Percentiles rank a stretch among this genome's conserved stretches.
Conservation (phyloP, 2,329 filamentous ascomycete genomes). For the Waltergamsia citrina region DNA sequence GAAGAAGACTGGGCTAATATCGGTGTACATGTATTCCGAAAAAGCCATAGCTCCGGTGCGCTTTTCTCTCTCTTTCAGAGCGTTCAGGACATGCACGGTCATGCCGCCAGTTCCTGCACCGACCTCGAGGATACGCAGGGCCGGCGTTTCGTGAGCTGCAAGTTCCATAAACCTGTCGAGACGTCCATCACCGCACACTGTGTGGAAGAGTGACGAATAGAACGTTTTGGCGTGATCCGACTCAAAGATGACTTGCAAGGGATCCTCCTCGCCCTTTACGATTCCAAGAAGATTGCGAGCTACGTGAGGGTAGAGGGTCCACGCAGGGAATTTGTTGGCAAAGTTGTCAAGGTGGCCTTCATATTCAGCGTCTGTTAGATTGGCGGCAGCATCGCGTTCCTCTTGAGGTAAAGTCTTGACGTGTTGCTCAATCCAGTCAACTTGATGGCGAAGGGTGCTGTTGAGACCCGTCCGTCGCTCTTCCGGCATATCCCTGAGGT, state of each 20-base stretch:
- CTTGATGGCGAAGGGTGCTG: slow-evolving; percentile 12
- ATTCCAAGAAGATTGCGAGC: slow-evolving; percentile 20
- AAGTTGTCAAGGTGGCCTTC: slow-evolving; percentile 14
- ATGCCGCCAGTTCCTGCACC: slow-evolving; percentile 27
- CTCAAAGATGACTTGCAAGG: slow-evolving; percentile 25
- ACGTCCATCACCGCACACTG: slow-evolving; percentile 10
- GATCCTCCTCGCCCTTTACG: slow-evolving; percentile 19
- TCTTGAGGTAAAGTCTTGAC: slow-evolving; percentile 9
- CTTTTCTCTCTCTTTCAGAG: slow-evolving; percentile 11
- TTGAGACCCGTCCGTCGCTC: not conserved
- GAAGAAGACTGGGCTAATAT: slow-evolving; percentile 26
- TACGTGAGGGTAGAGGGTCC: slow-evolving; percentile 18
- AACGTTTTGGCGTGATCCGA: slow-evolving; percentile 19
- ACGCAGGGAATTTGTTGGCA: slow-evolving; percentile 15
- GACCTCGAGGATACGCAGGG: slow-evolving; percentile 26
- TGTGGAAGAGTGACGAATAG: slow-evolving; percentile 20
- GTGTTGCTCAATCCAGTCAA: slow-evolving; percentile 21
- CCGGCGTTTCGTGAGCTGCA: slow-evolving; percentile 20
- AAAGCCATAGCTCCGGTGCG: slow-evolving; percentile 10
- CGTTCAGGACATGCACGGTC: slow-evolving; percentile 15
- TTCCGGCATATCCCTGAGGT: slow-evolving; percentile 9
- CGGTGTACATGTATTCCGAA: slow-evolving; percentile 26
- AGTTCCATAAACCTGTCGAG: slow-evolving; percentile 6
- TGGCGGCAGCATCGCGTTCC: not conserved
- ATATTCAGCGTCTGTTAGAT: slow-evolving; percentile 14